Evolutionary conservation across 2,329 filamentous ascomycete genomes (phyloP).

Genomic region (Hirsutella thompsonii): DNA sequence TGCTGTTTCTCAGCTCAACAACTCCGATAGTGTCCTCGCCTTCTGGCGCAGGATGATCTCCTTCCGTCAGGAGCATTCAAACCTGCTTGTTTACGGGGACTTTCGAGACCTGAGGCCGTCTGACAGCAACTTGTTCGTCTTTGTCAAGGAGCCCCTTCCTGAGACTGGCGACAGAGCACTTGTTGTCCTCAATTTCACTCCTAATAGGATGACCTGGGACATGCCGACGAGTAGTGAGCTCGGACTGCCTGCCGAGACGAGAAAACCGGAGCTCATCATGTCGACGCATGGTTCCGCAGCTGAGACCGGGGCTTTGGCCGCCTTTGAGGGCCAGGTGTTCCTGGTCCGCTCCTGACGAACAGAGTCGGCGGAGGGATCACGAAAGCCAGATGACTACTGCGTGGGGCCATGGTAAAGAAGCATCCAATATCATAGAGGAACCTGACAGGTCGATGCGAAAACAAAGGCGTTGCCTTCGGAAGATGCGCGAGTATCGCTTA

Average conservation of each 20-base stretch:
- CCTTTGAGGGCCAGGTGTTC: slow-evolving; percentile 20
- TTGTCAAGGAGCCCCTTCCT: slow-evolving; percentile 16
- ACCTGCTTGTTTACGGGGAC: slow-evolving; percentile 21
- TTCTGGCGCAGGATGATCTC: slow-evolving; percentile 19
- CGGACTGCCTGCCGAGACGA: slow-evolving; percentile 1
- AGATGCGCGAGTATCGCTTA: too few relatives aligned
- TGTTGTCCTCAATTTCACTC: slow-evolving; percentile 19
- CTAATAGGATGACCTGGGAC: slow-evolving; percentile 13
- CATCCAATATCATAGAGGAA: too few relatives aligned
- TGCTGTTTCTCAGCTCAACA: slow-evolving; percentile 36
- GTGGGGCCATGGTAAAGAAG: neutral
- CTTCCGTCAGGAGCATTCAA: slow-evolving; percentile 17
- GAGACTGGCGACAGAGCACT: slow-evolving; percentile 10
- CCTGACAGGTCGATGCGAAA: too few relatives aligned
- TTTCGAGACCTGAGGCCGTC: slow-evolving; percentile 13
- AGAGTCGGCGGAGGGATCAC: neutral
- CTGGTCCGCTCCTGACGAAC: slow-evolving; percentile 6
- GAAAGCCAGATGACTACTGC: neutral
- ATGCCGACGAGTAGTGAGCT: slow-evolving; percentile 11
- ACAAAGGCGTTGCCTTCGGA: too few relatives aligned
- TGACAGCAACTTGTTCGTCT: slow-evolving; percentile 13
- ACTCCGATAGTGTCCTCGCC: slow-evolving; percentile 20
- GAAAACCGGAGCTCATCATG: slow-evolving; percentile 13
- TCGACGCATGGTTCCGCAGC: slow-evolving; percentile 14
- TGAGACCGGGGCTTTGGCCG: slow-evolving; percentile 6